A percentile compares a stretch with the other conserved stretches of the same genome.
Evolutionary conservation across 2,329 filamentous ascomycete species (phyloP).

Genomic region (Amesomyces nigricolor): DNA sequence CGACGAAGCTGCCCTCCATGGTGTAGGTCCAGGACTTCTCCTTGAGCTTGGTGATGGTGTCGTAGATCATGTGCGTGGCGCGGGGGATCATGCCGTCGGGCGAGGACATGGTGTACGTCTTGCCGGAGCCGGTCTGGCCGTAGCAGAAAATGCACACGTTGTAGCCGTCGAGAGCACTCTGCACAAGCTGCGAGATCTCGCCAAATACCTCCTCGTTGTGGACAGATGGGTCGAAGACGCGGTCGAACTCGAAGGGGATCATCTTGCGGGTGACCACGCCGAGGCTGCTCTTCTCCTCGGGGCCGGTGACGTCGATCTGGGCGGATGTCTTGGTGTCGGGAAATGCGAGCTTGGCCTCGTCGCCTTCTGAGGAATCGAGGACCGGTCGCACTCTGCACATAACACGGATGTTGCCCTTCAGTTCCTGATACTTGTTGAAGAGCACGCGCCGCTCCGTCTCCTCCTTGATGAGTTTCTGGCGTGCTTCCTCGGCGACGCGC

Average conservation of each 20-base stretch:
- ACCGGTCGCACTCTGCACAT: slow-evolving; percentile 92
- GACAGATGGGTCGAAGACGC: slow-evolving; percentile 74
- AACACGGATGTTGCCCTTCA: slow-evolving; percentile 96
- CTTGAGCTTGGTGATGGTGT: slow-evolving; percentile 73
- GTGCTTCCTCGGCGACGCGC: slow-evolving; percentile 60
- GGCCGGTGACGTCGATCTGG: slow-evolving; percentile 77
- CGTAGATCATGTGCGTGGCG: slow-evolving; percentile 89
- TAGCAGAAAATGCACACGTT: slow-evolving; percentile 99
- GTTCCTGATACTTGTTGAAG: slow-evolving; percentile 95
- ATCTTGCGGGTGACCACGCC: slow-evolving; percentile 71
- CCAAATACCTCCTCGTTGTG: slow-evolving; percentile 86
- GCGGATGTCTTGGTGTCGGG: slow-evolving; percentile 80
- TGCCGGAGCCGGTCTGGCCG: slow-evolving; percentile 93
- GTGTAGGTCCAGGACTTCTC: slow-evolving; percentile 92
- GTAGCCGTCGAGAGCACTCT: slow-evolving; percentile 93
- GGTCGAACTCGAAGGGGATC: slow-evolving; percentile 85
- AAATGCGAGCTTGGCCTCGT: slow-evolving; percentile 69
- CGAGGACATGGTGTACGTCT: slow-evolving; percentile 94
- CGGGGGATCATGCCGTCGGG: slow-evolving; percentile 90
- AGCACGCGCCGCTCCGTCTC: slow-evolving; percentile 85
- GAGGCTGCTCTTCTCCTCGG: slow-evolving; percentile 76
- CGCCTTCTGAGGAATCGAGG: slow-evolving; percentile 52
- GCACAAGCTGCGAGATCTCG: slow-evolving; percentile 93
- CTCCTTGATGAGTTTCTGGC: slow-evolving; percentile 81
- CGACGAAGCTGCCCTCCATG: slow-evolving; percentile 92